phyloP scores from a whole-genome alignment of 2,329 filamentous ascomycete genomes.

The Stromatinia cepivora region DNA sequence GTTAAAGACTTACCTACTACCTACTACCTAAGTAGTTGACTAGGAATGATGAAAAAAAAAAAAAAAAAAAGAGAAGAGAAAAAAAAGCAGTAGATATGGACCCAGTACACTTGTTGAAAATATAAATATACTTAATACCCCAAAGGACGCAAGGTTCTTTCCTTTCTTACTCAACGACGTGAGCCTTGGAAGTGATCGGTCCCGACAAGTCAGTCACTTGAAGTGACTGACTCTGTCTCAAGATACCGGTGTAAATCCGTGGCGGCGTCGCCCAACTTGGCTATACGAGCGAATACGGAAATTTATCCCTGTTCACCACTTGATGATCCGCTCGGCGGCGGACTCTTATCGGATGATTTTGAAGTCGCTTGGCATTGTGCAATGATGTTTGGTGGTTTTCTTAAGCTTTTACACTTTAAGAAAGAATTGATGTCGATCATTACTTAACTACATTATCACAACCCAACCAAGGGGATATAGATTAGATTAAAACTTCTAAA shows the following conservation, averaged over 20 bases:
- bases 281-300: conserved; percentile 6
- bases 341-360: conserved; percentile 6
- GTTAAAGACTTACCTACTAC: no score
- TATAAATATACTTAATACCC: neutral
- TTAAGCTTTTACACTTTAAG: neutral
- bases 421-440: neutral
- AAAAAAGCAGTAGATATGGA: neutral
- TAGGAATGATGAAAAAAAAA: neutral
- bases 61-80: neutral
- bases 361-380: conserved; percentile 20
- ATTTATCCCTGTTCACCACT: neutral
- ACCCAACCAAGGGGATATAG: no score
- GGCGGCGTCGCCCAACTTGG: neutral
- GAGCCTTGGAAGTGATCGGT: no score
- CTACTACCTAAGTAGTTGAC: neutral
- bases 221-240: neutral
- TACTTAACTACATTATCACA: neutral
- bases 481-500: no score
- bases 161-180: neutral
- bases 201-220: no score
- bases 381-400: neutral
- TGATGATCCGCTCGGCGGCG: neutral
- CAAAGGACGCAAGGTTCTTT: neutral
- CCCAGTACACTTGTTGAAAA: neutral
- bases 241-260: neutral